A percentile compares a stretch with the other conserved stretches of the same genome.
Conservation (phyloP, 305 asterid genomes). For the Rubia occidens region DNA sequence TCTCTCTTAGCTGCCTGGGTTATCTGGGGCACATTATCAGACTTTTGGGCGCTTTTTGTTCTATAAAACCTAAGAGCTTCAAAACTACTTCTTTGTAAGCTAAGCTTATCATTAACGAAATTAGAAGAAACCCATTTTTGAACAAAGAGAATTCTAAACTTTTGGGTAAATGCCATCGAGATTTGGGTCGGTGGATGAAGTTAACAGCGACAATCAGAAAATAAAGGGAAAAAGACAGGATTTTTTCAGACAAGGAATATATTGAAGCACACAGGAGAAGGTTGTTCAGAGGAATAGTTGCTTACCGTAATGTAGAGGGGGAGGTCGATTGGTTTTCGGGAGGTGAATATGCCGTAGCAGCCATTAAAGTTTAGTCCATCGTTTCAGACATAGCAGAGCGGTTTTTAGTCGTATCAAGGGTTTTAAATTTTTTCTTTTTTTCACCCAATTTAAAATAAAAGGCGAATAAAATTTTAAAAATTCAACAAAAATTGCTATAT, state of each 20-base stretch:
- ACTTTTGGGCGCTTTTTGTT: constrained; percentile 19
- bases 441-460: too few relatives aligned
- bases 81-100: constrained; percentile 27
- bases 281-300: not conserved
- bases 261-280: not conserved
- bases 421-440: not conserved
- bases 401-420: not conserved
- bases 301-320: not conserved
- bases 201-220: constrained; percentile 8
- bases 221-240: not conserved
- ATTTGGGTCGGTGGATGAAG: constrained; percentile 1
- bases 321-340: not conserved
- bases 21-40: constrained; percentile 21
- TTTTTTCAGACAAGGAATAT: not conserved
- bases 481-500: too few relatives aligned
- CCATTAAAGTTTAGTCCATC: constrained; percentile 6
- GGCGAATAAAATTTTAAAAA: too few relatives aligned
- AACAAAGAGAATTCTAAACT: constrained; percentile 19
- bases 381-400: not conserved
- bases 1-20: constrained; percentile 32
- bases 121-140: constrained; percentile 38
- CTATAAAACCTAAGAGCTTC: constrained; percentile 31
- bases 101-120: constrained; percentile 17
- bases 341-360: constrained; percentile 1
- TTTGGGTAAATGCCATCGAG: constrained; percentile 41